Base-by-base conservation (phyloP, 331 rosid genomes). In the Ulmus americana region DNA sequence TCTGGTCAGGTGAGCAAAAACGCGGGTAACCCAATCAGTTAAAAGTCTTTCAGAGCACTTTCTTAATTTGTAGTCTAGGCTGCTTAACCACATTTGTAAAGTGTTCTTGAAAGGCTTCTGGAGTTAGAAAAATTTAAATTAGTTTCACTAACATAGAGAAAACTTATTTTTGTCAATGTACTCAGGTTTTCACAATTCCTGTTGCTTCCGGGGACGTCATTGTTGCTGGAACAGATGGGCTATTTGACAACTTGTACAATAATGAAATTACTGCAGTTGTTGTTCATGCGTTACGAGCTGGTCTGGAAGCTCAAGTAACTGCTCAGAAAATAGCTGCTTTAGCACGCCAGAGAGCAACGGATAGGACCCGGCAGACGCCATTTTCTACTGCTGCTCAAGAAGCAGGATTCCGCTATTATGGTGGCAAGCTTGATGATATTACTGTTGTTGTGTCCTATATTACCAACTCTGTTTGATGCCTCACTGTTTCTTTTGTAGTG, bases 381-480 rank as follows among this genome's bases (percentile, higher is more conserved):
- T 94, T 94, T 66, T 79, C 95, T 35, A 73, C 73, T 13, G 95
- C 91, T 35, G 95, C 97, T 67, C 97, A 84, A 11, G 95, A 90
- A 42, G 95, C 91, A 5, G 99, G 97, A 39, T 87, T 70, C 81
- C 85, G 82, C 47, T 87, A 76, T 69, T 69, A 74, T 12, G 99
- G 99, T 4, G 99, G 99, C 65, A 94, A 94, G 74, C 95, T 87
- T 64, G 99, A 94, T 51, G 99, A 87, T 79, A 75, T 87, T 16
- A 94, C 97, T 5, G 96, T 90, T 53, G 88, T 94, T 11, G 85
- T 94, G 63, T 87, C 97, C 6, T 87, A 84, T 75, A 54, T 92
- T 56, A 35, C 83, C 44, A 77, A 76, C 72, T 80, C 76, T 20
- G 39, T 35, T 52, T 39, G 59, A 65, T 56, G 62, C 53, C 60